phyloP scores from a whole-genome alignment of 805 yeast species.

The Lipomyces chichibuensis region DNA sequence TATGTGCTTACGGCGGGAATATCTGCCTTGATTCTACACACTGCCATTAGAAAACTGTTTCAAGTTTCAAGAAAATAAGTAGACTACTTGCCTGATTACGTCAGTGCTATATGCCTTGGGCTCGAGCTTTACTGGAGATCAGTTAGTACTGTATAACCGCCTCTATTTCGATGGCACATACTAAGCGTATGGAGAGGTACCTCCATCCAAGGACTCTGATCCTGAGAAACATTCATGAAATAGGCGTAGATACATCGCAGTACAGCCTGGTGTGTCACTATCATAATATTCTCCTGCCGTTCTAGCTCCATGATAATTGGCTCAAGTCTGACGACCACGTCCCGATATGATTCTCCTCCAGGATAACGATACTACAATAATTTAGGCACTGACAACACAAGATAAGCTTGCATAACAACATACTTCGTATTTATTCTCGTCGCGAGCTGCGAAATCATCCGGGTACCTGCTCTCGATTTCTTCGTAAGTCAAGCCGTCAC shows the following conservation, averaged over 20 bases:
- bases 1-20: constrained; percentile 98
- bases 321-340: constrained; percentile 90
- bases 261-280: constrained; percentile 97
- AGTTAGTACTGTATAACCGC: background rate
- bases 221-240: constrained; percentile 98
- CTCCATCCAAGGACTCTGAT: constrained; percentile 98
- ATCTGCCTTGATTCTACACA: constrained; percentile 75
- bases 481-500: constrained; percentile 96
- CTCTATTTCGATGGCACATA: constrained; percentile 5
- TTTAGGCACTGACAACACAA: constrained; percentile 8
- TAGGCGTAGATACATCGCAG: constrained; percentile 95
- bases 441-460: constrained; percentile 93
- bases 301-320: constrained; percentile 99
- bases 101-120: constrained; percentile 92
- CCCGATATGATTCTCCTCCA: constrained; percentile 97
- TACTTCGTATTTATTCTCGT: constrained; percentile 84
- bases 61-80: background rate
- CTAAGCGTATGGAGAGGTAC: constrained; percentile 93
- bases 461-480: constrained; percentile 85
- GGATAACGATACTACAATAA: constrained; percentile 71
- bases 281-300: constrained; percentile 92
- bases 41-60: background rate
- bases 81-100: constrained; percentile 55
- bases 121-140: constrained; percentile 64
- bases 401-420: background rate